Evolutionary conservation across 441 rosid genomes (phyloP), one percentile per base, ranked within the genome.

Genomic region (Theobroma grandiflorum): DNA sequence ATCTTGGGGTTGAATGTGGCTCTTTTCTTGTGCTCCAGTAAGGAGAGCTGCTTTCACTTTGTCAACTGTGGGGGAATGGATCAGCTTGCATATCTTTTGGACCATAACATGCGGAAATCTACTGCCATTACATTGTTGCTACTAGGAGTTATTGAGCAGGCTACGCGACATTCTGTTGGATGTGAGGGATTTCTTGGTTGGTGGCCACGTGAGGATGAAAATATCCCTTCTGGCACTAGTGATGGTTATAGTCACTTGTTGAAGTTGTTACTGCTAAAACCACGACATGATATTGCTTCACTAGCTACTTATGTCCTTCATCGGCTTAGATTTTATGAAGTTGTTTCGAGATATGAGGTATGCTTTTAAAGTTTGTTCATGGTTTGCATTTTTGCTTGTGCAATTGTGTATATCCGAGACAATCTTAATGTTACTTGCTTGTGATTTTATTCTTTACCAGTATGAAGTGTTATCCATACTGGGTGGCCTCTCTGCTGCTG

Each of bases 171-270:
- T 89, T 89, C 98, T 61, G 84, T 95, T 86, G 98, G 98, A 20
- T 97, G 99, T 84, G 98, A 95, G 83, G 95, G 96, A 74, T 85
- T 92, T 85, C 86, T 97, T 78, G 98, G 98, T 74, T 97, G 99
- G 99, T 97, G 98, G 98, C 98, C 95, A 81, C 98, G 96, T 75
- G 93, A 92, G 88, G 93, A 95, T 85, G 95, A 90, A 83, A 86
- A 78, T 66, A 83, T 95, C 65, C 97, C 99, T 22, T 86, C 91
- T 83, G 84, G 95, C 74, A 80, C 79, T 75, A 97, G 99, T 86
- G 91, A 94, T 82, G 93, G 96, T 67, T 97, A 97, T 82, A 83
- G 88, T 82, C 91, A 87, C 85, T 81, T 95, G 87, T 85, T 97
- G 88, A 94, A 88, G 76, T 83, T 95, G 82, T 85, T 97, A 77